phyloP scores from a whole-genome alignment of 192 early-diverging fungal species.

The Kappamyces sp. region DNA sequence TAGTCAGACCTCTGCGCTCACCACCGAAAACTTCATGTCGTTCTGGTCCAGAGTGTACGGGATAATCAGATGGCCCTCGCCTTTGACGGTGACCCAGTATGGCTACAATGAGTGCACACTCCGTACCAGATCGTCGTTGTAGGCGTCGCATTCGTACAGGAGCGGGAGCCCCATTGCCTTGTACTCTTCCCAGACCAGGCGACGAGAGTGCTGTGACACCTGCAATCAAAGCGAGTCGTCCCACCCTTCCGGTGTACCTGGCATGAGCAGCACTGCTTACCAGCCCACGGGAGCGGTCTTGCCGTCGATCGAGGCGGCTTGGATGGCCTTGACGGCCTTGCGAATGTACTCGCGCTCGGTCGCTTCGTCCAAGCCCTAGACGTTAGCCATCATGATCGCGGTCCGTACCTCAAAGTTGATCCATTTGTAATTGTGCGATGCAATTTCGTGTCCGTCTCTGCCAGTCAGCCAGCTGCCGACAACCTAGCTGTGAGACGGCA shows the following conservation, averaged over 20 bases:
- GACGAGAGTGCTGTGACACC: conserved; percentile 14
- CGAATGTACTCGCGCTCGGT: conserved; percentile 32
- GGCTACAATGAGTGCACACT: conserved; percentile 13
- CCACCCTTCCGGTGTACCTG: too few relatives aligned
- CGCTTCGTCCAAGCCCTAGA: conserved; percentile 18
- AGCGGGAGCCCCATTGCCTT: conserved; percentile 33
- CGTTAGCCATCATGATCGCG: conserved; percentile 28
- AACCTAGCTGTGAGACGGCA: too few relatives aligned
- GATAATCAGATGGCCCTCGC: conserved; percentile 32
- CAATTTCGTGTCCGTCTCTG: conserved; percentile 41
- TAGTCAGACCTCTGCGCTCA: not conserved
- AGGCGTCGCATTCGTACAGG: conserved; percentile 47
- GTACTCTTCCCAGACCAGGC: conserved; percentile 37
- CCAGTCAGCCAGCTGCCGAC: too few relatives aligned
- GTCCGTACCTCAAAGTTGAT: conserved; percentile 19
- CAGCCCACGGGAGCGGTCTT: conserved; percentile 41
- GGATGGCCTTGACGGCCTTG: conserved; percentile 29
- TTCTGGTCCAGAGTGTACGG: conserved; percentile 47
- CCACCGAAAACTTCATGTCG: conserved; percentile 49
- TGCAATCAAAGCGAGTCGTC: conserved; percentile 19
- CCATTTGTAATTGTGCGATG: conserved; percentile 43
- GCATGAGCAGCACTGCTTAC: conserved; percentile 54
- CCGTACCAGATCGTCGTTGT: conserved; percentile 47
- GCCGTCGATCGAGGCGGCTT: conserved; percentile 26
- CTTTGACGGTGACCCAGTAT: conserved; percentile 33